A percentile compares a stretch with the other conserved stretches of the same genome.
Evolutionary conservation across 2,329 filamentous ascomycete species (phyloP).

Genomic region (Emergomyces orientalis): DNA sequence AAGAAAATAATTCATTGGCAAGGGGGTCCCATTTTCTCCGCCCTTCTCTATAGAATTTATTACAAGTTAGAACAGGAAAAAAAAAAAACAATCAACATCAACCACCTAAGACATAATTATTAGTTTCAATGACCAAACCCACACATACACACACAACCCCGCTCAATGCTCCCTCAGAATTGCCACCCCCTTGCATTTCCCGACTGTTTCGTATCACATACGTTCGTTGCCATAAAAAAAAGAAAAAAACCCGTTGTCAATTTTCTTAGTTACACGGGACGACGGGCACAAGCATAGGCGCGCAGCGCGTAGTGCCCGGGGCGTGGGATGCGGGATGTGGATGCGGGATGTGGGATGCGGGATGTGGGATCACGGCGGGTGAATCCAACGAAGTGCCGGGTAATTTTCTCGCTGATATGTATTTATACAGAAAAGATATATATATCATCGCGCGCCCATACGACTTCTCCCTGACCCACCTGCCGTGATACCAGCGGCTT

Average conservation of each 20-base stretch:
- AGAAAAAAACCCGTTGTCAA: background rate
- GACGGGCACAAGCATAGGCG: background rate
- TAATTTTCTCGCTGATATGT: background rate
- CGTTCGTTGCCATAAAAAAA: background rate
- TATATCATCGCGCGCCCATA: slow-evolving; percentile 7
- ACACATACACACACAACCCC: no score
- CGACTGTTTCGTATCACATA: background rate
- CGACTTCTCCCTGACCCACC: slow-evolving; percentile 9
- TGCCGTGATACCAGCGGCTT: slow-evolving; percentile 10
- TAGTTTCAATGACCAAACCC: no score
- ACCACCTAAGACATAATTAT: no score
- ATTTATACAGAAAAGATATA: no score
- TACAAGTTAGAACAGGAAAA: no score
- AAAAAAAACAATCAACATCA: no score
- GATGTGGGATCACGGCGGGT: no score
- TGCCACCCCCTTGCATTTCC: no score
- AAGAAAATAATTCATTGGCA: no score
- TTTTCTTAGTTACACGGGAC: background rate
- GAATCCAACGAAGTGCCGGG: background rate
- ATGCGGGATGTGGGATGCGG: background rate
- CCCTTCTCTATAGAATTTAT: no score
- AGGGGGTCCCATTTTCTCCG: no score
- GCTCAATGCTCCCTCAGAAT: no score
- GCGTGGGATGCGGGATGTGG: background rate
- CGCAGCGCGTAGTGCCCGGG: background rate